Evolutionary conservation across 2,329 filamentous ascomycete species (phyloP), one percentile per base, ranked within the genome.

Genomic region (Nothopassalora personata): DNA sequence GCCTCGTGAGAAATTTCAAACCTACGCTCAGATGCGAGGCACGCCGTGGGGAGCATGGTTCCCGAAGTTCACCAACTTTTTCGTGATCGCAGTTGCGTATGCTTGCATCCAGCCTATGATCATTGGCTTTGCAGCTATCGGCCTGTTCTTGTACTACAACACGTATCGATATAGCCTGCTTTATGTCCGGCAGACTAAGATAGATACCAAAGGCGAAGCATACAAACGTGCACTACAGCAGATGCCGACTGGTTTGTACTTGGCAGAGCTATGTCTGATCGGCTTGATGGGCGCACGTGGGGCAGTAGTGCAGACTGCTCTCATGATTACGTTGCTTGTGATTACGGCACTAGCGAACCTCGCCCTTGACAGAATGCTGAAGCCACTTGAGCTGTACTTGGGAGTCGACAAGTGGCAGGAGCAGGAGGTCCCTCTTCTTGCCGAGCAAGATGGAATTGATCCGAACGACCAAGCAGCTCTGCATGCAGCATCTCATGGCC

Each of bases 131-230:
- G 74, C 76, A 5, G 71, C 72, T 6, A 66, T 79, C 13, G 77
- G 78, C 15, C 69, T 80, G 30, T 67, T 65, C 33, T 70, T 80
- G 7, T 73, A 79, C 60, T 80, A 80, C 67, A 61, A 79, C 46
- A 77, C 74, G 54, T 80, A 77, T 68, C 74, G 77, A 18, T 80
- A 81, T 71, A 79, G 78, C 60, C 72, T 80, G 63, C 73, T 80
- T 10, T 81, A 79, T 64, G 76, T 79, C 11, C 52, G 65, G 28
- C 77, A 77, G 66, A 76, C 76, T 60, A 76, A 76, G 58, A 72
- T 78, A 54, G 78, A 81, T 60, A 80, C 78, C 30, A 75, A 76
- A 61, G 78, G 78, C 45, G 73, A 73, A 15, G 73, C 74, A 2
- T 80, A 80, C 65, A 73, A 75, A 55, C 75, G 76, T 28, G 78